A percentile compares a stretch with the other conserved stretches of the same genome.
Evolutionary conservation across 2,329 filamentous ascomycete genomes (phyloP).

Genomic region (Aspergillus chevalieri): DNA sequence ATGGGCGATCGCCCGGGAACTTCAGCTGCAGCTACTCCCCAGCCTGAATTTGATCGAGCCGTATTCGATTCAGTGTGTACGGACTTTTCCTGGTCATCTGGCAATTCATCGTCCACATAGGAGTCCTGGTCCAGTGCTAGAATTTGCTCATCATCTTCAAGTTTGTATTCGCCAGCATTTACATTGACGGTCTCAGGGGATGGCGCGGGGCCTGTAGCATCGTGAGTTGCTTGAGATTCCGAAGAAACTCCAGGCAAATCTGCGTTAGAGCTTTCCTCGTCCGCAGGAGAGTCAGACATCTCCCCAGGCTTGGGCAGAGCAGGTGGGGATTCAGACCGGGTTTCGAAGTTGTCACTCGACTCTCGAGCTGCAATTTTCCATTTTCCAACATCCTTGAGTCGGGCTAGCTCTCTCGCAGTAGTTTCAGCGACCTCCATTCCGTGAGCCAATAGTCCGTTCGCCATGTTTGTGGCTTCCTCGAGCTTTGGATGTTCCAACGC

Average conservation of each 20-base stretch:
- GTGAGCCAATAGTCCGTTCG: constrained; percentile 64
- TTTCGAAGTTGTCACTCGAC: constrained; percentile 70
- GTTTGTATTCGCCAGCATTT: constrained; percentile 1
- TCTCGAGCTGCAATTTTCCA: constrained; percentile 79
- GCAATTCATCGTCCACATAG: constrained; percentile 13
- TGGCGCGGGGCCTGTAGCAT: neutral
- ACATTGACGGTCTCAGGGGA: neutral
- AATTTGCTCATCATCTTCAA: neutral
- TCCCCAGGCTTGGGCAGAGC: constrained; percentile 20
- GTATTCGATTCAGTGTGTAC: constrained; percentile 14
- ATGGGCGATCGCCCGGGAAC: constrained; percentile 43
- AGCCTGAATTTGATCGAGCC: constrained; percentile 27
- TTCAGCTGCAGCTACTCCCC: constrained; percentile 50
- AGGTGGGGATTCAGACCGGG: constrained; percentile 44
- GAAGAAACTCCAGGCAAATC: neutral
- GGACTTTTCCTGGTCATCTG: constrained; percentile 9
- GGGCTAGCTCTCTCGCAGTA: constrained; percentile 71
- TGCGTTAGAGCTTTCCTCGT: neutral
- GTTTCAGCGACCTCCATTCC: constrained; percentile 75
- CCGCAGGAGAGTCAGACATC: constrained; percentile 6
- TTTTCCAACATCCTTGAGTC: constrained; percentile 73
- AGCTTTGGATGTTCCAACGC: constrained; percentile 69
- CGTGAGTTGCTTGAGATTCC: constrained; percentile 6
- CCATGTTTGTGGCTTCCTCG: constrained; percentile 59
- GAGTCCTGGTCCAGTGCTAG: neutral